phyloP scores from a whole-genome alignment of 2,329 filamentous ascomycete species.

The Raffaelea ambrosiae region DNA sequence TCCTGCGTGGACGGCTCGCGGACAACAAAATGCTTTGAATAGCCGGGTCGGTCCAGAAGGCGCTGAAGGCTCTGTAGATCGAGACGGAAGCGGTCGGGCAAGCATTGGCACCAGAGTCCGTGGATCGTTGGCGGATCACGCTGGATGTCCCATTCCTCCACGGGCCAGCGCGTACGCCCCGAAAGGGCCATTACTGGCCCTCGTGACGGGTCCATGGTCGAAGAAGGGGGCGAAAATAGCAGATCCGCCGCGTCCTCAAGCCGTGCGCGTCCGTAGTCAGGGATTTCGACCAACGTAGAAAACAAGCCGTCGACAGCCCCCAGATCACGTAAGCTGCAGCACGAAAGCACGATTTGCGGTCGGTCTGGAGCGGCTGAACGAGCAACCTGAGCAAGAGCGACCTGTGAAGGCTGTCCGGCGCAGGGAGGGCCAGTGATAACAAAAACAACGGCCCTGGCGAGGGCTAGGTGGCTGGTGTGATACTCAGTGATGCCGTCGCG shows the following conservation, averaged over 20 bases:
- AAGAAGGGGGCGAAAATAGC: conserved; percentile 33
- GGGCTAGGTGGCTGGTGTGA: conserved; percentile 54
- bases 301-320: conserved; percentile 32
- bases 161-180: conserved; percentile 29
- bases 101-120: conserved; percentile 37
- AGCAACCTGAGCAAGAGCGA: conserved; percentile 31
- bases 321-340: conserved; percentile 33
- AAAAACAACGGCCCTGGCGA: conserved; percentile 52
- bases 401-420: conserved; percentile 41
- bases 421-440: conserved; percentile 44
- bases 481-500: conserved; percentile 53
- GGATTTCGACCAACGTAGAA: conserved; percentile 41
- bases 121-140: conserved; percentile 32
- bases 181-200: conserved; percentile 21
- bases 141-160: conserved; percentile 29
- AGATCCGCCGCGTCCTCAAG: conserved; percentile 42
- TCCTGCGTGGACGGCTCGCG: conserved; percentile 33
- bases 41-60: conserved; percentile 45
- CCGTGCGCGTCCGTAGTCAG: conserved; percentile 36
- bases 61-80: conserved; percentile 30
- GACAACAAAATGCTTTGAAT: conserved; percentile 48
- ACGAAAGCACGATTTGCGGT: conserved; percentile 44
- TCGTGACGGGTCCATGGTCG: neutral
- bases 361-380: conserved; percentile 20
- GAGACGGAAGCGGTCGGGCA: conserved; percentile 38